Evolutionary conservation across 805 yeast genomes (phyloP).

Genomic region (Cyberlindnera misumaiensis): DNA sequence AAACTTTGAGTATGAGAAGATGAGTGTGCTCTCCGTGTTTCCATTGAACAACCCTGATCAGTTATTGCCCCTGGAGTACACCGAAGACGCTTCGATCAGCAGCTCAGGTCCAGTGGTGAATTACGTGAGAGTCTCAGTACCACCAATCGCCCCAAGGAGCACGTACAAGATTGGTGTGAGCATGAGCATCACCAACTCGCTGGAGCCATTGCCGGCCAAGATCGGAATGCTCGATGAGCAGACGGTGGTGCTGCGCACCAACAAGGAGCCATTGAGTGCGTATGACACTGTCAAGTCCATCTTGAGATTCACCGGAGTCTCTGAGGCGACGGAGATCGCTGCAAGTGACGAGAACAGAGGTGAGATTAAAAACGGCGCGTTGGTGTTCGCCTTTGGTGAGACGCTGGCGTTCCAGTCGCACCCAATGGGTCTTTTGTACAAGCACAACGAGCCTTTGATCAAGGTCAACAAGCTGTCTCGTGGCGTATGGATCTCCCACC

Average conservation of each 20-base stretch:
- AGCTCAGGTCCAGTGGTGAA: slow-evolving; percentile 25
- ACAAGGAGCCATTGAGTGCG: slow-evolving; percentile 52
- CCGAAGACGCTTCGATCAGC: slow-evolving; percentile 17
- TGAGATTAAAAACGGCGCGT: slow-evolving; percentile 30
- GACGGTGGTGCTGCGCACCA: slow-evolving; percentile 44
- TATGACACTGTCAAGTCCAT: slow-evolving; percentile 48
- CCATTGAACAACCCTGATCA: slow-evolving; percentile 20
- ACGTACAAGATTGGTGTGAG: slow-evolving; percentile 41
- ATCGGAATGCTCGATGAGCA: slow-evolving; percentile 58
- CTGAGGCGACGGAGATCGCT: slow-evolving; percentile 39
- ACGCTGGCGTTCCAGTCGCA: slow-evolving; percentile 39
- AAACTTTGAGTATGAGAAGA: slow-evolving; percentile 30
- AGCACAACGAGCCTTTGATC: slow-evolving; percentile 58
- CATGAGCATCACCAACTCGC: slow-evolving; percentile 38
- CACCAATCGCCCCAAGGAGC: slow-evolving; percentile 62
- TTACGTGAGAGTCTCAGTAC: slow-evolving; percentile 43
- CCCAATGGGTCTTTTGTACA: slow-evolving; percentile 53
- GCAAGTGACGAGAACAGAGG: slow-evolving; percentile 29
- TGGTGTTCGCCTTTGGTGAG: slow-evolving; percentile 51
- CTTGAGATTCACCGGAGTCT: slow-evolving; percentile 38
- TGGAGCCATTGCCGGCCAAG: slow-evolving; percentile 58
- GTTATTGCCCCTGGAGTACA: slow-evolving; percentile 19
- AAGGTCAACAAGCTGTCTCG: slow-evolving; percentile 56
- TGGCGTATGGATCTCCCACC: slow-evolving; percentile 84
- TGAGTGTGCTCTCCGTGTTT: slow-evolving; percentile 41